These are phyloP conservation scores for Dysphania ambrosioides DNA, from an alignment of 148 eudicot genomes.

Conservation along the genomic window DNA sequence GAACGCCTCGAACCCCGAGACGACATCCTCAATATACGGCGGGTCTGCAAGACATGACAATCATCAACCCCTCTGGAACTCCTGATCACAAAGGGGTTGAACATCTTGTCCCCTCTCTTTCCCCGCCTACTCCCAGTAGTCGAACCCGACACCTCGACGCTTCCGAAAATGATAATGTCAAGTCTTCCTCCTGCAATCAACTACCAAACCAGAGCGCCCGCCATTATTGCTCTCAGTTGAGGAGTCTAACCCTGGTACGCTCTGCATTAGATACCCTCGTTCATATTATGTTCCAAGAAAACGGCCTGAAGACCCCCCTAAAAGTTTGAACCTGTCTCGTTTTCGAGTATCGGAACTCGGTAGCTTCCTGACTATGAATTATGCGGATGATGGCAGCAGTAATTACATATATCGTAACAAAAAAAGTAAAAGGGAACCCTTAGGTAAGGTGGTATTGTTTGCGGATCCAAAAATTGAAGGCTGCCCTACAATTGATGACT, in stretches of 20 bases:
- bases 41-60: not conserved
- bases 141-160: too few species aligned
- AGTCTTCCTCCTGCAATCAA: not conserved
- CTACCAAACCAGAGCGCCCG: not conserved
- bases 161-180: not conserved
- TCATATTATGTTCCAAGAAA: not conserved
- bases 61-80: not conserved
- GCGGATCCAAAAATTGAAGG: not conserved
- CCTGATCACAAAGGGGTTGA: not conserved
- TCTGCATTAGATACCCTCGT: not conserved
- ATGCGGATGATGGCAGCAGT: not conserved
- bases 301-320: not conserved
- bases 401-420: not conserved
- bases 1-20: not conserved
- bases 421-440: not conserved
- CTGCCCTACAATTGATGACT: not conserved
- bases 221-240: not conserved
- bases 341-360: not conserved
- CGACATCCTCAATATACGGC: not conserved
- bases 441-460: conserved; percentile 6
- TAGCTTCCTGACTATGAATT: not conserved
- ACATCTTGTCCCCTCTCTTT: not conserved
- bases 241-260: conserved; percentile 4
- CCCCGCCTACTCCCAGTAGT: not conserved
- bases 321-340: not conserved